Base-by-base conservation (phyloP, 139 green algal genomes). In the Chlamydomonas schloesseri region DNA sequence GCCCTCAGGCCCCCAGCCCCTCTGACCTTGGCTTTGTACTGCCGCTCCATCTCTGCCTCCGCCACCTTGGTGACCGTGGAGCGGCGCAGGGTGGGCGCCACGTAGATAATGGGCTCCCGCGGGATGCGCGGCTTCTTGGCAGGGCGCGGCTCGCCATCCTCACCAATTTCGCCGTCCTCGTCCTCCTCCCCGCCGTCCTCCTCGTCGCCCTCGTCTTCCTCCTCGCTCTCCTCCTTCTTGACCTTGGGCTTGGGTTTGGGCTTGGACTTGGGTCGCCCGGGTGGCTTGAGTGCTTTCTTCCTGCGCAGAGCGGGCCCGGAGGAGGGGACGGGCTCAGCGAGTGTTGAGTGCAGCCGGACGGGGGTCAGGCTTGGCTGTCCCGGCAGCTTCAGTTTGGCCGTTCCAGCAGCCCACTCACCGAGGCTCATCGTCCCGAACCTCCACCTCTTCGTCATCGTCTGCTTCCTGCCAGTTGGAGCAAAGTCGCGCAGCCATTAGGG, bases 51-150 rank as follows among this genome's bases (percentile, higher is more conserved):
- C 29, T 87, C 33, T 2, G 86, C 64, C 24, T 87, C 86, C 57
- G 82, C 86, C 6, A 87, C 77, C 24, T 77, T 80, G n/a, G 77
- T 47, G 9, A 83, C 75, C 8, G 89, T 92, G 5, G 86, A 90
- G 24, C 76, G 82, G 14, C 89, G 81, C 42, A 92, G 82, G 9
- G 89, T 89, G 3, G 89, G 89, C 0, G 86, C 89, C 47, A 87
- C 89, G 67, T 89, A 89, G 15, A 73, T 37, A 14, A 82, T 65
- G 2, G 83, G 79, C 73, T 84, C 75, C 13, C 62, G 50, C 34
- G 55, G 36, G 3, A 53, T 10, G 4, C 57, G 74, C 14, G 33
- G 2, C 0, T 69, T 26, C 60, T 76, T 77, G 57, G 53, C 26
- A 3, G 47, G n/a, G 0, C 46, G 3, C 4, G 29, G 3, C 18